Base-by-base conservation (phyloP, 75 land plant genomes). In the Cunninghamia lanceolata region DNA sequence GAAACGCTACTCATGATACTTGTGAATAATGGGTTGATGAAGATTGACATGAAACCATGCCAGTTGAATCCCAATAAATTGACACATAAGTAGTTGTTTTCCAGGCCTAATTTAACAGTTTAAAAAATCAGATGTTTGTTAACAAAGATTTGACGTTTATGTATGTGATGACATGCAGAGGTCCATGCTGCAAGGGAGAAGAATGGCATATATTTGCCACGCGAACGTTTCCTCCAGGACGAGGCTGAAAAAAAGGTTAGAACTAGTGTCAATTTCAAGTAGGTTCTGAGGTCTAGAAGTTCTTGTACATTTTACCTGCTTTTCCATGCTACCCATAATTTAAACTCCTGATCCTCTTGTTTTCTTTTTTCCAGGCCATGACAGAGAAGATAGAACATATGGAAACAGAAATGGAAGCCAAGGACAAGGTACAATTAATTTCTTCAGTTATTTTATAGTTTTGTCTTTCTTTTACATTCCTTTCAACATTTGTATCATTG, bases 191-290 rank as follows among this genome's bases (percentile, higher is more conserved):
- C 99, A 43, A 94, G 99, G 76, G 99, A 98, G 87, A 95, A 94
- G 90, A 98, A 98, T 92, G 99, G 99, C n/a, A 95, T 98, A 13
- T 98, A 98, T 85, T 86, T 98, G 82, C 99, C 99, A 50, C 95
- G 92, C 56, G 99, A 98, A 39, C 99, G 99, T 40, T 95, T 88
- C 87, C 82, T 90, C 46, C 96, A 91, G 40, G 99, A 98, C 74
- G 99, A 98, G 90, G 97, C 99, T 87, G 97, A 98, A 87, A 98
- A 98, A 90, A 98, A 98, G 99, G 99, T 97, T 82, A 4, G 84
- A 38, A 35, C 85, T 66, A 34, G 74, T 9, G 45, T 7, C 70
- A 68, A 28, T 74, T 35, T 42, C 70, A 52, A 50, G 52, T 34
- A 25, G 25, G 50, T 4, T 43, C 32, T 43, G 15, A 83, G 84